Evolutionary conservation across 1,139 yeast genomes (phyloP).

Genomic region (Suhomyces wounanorum): DNA sequence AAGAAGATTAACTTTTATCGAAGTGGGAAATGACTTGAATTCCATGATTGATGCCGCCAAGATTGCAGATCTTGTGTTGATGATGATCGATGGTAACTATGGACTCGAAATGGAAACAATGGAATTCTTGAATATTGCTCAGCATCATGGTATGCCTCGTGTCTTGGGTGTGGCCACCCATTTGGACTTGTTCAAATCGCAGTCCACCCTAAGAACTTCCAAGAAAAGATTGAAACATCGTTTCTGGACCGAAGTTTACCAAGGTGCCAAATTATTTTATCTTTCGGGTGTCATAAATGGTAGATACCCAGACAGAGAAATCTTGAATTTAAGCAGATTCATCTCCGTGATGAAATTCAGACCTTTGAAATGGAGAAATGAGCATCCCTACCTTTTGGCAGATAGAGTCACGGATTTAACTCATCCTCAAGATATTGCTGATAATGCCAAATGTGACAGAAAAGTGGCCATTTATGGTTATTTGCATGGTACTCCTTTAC

Average conservation of each 20-base stretch:
- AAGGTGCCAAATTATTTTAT: conserved; percentile 95
- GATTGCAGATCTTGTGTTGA: conserved; percentile 86
- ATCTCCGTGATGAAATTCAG: conserved; percentile 97
- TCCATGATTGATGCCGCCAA: conserved; percentile 97
- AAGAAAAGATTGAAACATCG: conserved; percentile 91
- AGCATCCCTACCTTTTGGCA: conserved; percentile 90
- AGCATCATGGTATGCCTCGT: conserved; percentile 98
- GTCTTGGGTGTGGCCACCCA: conserved; percentile 96
- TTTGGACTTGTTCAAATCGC: conserved; percentile 88
- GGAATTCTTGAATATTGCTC: conserved; percentile 95
- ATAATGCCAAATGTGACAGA: conserved; percentile 82
- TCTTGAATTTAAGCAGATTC: conserved; percentile 85
- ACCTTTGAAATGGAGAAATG: conserved; percentile 98
- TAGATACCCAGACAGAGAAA: conserved; percentile 96
- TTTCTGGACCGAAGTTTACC: conserved; percentile 99
- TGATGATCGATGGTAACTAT: conserved; percentile 93
- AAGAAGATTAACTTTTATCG: conserved; percentile 88
- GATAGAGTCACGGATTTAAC: conserved; percentile 96
- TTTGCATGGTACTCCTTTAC: conserved; percentile 89
- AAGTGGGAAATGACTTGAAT: conserved; percentile 88
- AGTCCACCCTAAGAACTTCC: conserved; percentile 84
- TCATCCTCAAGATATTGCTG: conserved; percentile 80
- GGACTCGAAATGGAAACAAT: conserved; percentile 99
- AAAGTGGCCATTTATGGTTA: conserved; percentile 92
- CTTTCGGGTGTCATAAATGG: conserved; percentile 96